Conservation (phyloP, 495 filamentous ascomycete species). For the Penicillium paradoxum region DNA sequence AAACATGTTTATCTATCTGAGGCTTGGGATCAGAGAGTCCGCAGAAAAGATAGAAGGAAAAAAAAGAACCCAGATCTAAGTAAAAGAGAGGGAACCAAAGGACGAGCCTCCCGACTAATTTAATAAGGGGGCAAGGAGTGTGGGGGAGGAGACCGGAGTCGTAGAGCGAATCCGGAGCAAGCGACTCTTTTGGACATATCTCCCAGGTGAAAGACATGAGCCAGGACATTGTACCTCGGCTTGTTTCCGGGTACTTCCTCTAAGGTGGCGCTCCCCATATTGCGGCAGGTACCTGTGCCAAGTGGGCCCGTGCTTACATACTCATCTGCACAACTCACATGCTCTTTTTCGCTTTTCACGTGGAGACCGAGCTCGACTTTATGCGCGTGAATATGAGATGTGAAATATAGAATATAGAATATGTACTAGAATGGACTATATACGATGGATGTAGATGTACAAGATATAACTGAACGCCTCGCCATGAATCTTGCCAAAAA, state of each 20-base stretch:
- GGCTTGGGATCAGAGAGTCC: not conserved
- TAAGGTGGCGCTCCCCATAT: not conserved
- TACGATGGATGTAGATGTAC: not conserved
- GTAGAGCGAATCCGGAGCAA: constrained; percentile 15
- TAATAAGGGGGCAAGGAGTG: constrained; percentile 9
- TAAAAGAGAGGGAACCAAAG: not conserved
- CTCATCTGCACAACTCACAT: constrained; percentile 16
- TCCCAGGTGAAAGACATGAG: constrained; percentile 7
- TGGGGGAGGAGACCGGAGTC: constrained; percentile 13
- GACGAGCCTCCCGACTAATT: not conserved
- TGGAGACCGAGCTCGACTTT: constrained; percentile 1
- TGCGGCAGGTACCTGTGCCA: constrained; percentile 7
- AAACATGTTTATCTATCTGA: constrained; percentile 26
- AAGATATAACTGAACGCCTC: not conserved
- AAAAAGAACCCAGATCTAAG: not conserved
- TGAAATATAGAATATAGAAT: not conserved
- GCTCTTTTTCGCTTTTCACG: constrained; percentile 5
- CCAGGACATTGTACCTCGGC: constrained; percentile 7
- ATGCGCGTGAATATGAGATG: not conserved
- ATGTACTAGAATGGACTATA: not conserved
- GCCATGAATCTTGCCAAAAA: not conserved
- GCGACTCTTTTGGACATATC: constrained; percentile 17
- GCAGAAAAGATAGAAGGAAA: not conserved
- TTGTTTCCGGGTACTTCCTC: constrained; percentile 5
- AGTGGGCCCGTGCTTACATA: constrained; percentile 9